phyloP scores from a whole-genome alignment of 2,329 filamentous ascomycete genomes.

The Lasiodiplodia sp. region DNA sequence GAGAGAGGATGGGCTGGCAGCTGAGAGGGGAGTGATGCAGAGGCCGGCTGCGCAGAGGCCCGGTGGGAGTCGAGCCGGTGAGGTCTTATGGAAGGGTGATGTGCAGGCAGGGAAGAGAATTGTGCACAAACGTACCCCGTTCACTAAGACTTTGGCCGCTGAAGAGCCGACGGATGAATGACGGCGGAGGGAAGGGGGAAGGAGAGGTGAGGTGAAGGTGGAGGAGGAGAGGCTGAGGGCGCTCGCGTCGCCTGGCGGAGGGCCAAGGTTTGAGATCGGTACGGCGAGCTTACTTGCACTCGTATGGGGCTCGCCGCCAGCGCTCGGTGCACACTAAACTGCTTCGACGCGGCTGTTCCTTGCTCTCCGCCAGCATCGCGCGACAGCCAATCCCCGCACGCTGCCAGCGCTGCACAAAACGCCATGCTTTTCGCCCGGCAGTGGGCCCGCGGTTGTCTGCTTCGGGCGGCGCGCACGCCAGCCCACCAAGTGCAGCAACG shows the following conservation, averaged over 20 bases:
- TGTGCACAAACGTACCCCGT: slow-evolving; percentile 31
- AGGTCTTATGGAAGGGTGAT: slow-evolving; percentile 29
- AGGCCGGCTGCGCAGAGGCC: slow-evolving; percentile 27
- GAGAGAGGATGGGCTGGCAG: slow-evolving; percentile 2
- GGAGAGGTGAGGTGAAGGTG: slow-evolving; percentile 35
- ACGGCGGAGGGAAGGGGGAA: slow-evolving; percentile 29
- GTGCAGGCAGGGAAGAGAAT: slow-evolving; percentile 29
- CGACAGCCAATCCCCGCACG: slow-evolving; percentile 32
- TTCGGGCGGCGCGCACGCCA: slow-evolving; percentile 23
- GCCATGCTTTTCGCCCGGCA: slow-evolving; percentile 29
- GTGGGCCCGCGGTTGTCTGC: slow-evolving; percentile 20
- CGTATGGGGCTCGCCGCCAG: slow-evolving; percentile 32
- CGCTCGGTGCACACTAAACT: slow-evolving; percentile 29
- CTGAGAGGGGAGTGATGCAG: slow-evolving; percentile 19
- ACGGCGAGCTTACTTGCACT: slow-evolving; percentile 30
- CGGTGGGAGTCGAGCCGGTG: slow-evolving; percentile 16
- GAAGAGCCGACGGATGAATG: slow-evolving; percentile 33
- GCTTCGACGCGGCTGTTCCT: slow-evolving; percentile 30
- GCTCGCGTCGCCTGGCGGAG: slow-evolving; percentile 27
- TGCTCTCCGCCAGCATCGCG: slow-evolving; percentile 30
- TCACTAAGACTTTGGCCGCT: slow-evolving; percentile 31
- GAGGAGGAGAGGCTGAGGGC: slow-evolving; percentile 39
- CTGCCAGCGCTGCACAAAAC: slow-evolving; percentile 26
- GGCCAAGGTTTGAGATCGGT: slow-evolving; percentile 29
- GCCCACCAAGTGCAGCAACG: slow-evolving; percentile 4